Evolutionary conservation across 1,284 basidiomycete species (phyloP), one percentile per base, ranked within the genome.

Genomic region (Cutaneotrichosporon daszewskae): DNA sequence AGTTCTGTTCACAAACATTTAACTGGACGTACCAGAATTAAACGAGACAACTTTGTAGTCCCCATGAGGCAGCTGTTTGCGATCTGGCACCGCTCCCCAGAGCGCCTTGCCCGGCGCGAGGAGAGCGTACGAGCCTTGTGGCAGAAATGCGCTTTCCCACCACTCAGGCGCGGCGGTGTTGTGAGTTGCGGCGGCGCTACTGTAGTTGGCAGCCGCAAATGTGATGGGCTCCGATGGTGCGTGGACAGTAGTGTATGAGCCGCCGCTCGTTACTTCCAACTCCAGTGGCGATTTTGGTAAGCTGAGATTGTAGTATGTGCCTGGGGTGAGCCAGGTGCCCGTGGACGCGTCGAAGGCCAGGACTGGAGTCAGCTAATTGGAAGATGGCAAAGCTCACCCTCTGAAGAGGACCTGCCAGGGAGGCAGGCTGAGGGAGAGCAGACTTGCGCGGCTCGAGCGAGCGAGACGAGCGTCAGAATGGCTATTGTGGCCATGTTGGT

Each of bases 321-420:
- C 57, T 1, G 58, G 58, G 1, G 41, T 42, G 18, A 57, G 47
- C n/a, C 42, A 50, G 2, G 18, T 36, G 6, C 25, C 26, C 9
- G 22, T 25, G 22, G n/a, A 24, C 13, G 8, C n/a, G 35, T 45
- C 47, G 17, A 80, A 84, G 62, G 59, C 78, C 34, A 76, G 80
- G 57, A 86, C 87, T 43, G 74, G 83, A 61, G 87, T 89, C 57
- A 84, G 84, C 14, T 70, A 86, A 79, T 55, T 86, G 17, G 17
- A 19, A 87, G 84, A 74, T 86, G 76, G 81, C 75, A 6, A 25
- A 31, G 33, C 57, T 50, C 18, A 62, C 60, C 13, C 19, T 45
- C 19, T 3, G 58, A 58, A 5, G 48, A 36, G 8, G 55, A 42
- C n/a, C 32, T 31, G 26, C 58, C 60, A 11, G 47, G 19, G 11